Evolutionary conservation across 306 rosid species (phyloP), one percentile per base, ranked within the genome.

Genomic region (Cucumis cinereus): DNA sequence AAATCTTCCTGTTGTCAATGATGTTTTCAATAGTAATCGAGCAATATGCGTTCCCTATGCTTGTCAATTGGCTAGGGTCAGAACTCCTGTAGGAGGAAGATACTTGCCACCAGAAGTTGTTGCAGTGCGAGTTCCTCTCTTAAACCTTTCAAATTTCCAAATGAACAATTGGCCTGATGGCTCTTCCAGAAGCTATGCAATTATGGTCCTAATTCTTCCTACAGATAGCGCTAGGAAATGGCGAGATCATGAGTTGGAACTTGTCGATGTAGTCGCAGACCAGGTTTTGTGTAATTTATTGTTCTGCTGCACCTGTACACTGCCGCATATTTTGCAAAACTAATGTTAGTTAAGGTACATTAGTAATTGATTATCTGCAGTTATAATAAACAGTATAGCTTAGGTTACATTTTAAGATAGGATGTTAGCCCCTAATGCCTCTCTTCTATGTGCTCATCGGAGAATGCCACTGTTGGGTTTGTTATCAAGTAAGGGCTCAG

Each of bases 201-300:
- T 94, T 79, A 90, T 94, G 98, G 96, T 94, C 84, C 81, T 94
- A 82, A 89, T 90, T 77, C 97, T 94, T 69, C 98, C 98, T 41
- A 82, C 96, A 2, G 94, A 87, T 70, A 77, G 94, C 52, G 89
- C 85, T 40, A 85, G 97, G 85, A 83, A 87, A 79, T 94, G 98
- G 98, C 89, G 97, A 72, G 94, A 91, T 81, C 91, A 94, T 77
- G 96, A 90, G 81, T 68, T 94, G 87, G 98, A 94, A 79, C 88
- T 94, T 20, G 93, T 91, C 54, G 89, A 94, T 67, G 97, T 94
- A 62, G 97, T 94, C 67, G 97, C 98, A 6, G 97, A 94, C 81
- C 98, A 94, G 96, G 98, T 91, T 52, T 23, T 62, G 53, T 56
- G 26, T 72, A 24, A 72, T 77, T 77, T 62, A 47, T 75, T 82